Percentiles rank a stretch among this genome's conserved stretches.
Evolutionary conservation across 129 eudicot species (phyloP).

Genomic region (Kitagawia praeruptora): DNA sequence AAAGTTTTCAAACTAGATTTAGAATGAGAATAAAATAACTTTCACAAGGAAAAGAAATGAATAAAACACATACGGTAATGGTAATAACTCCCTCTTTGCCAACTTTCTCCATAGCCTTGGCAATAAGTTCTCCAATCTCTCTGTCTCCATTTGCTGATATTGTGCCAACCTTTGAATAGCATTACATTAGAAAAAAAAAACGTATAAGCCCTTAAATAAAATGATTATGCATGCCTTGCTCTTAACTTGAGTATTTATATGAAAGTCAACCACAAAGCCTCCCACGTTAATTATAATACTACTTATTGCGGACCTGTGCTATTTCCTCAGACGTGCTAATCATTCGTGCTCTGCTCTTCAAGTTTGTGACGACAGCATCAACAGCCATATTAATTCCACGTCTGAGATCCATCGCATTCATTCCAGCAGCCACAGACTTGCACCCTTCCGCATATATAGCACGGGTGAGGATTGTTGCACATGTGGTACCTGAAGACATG

Average conservation of each 20-base stretch:
- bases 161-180: slow-evolving; percentile 58
- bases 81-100: slow-evolving; percentile 95
- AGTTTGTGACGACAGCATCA: slow-evolving; percentile 49
- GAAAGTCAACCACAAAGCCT: background rate
- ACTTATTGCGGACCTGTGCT: slow-evolving; percentile 53
- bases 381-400: slow-evolving; percentile 78
- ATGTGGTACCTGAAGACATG: slow-evolving; percentile 56
- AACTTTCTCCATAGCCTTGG: slow-evolving; percentile 87
- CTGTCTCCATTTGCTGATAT: slow-evolving; percentile 87
- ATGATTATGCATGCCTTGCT: background rate
- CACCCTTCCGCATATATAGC: slow-evolving; percentile 57
- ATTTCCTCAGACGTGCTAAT: slow-evolving; percentile 69
- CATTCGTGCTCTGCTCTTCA: slow-evolving; percentile 60
- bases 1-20: background rate
- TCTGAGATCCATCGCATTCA: slow-evolving; percentile 62
- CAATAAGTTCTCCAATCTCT: slow-evolving; percentile 84
- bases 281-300: background rate
- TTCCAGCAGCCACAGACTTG: slow-evolving; percentile 59
- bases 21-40: background rate
- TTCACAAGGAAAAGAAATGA: background rate
- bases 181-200: background rate
- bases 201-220: background rate
- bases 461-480: slow-evolving; percentile 73
- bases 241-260: background rate
- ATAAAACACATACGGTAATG: slow-evolving; percentile 46